Percentiles rank a stretch among this genome's conserved stretches.
phyloP scores from a whole-genome alignment of 1,284 basidiomycete species.

The Pulveroboletus sp. region DNA sequence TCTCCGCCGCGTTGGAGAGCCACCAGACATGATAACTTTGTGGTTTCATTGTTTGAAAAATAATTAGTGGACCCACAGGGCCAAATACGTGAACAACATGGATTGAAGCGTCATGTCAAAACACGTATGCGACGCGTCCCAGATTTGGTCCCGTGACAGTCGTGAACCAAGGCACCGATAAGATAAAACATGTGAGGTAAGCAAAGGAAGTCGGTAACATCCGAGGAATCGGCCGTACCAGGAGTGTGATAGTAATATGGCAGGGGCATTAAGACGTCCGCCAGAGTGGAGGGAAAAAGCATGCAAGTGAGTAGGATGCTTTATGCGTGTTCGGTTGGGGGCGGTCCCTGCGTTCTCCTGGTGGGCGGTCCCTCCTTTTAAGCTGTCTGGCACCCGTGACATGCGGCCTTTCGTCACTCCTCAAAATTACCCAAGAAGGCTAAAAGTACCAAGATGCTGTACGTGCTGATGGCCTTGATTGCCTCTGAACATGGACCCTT shows the following conservation, averaged over 20 bases:
- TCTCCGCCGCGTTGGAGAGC: slow-evolving; percentile 19
- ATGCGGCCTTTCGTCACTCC: slow-evolving; percentile 18
- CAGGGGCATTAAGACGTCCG: not conserved
- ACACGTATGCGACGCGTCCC: slow-evolving; percentile 19
- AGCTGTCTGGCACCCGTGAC: slow-evolving; percentile 9
- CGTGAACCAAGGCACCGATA: slow-evolving; percentile 12
- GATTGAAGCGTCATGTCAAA: slow-evolving; percentile 9
- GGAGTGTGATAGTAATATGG: not conserved
- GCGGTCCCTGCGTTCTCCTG: not conserved
- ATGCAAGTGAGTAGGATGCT: slow-evolving; percentile 8
- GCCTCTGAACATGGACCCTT: slow-evolving; percentile 21
- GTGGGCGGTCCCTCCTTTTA: slow-evolving; percentile 29
- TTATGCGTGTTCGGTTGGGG: slow-evolving; percentile 9
- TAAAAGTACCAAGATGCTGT: slow-evolving; percentile 25
- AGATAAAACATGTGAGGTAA: slow-evolving; percentile 27
- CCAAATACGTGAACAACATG: slow-evolving; percentile 36
- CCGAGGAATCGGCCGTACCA: slow-evolving; percentile 21
- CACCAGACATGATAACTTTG: slow-evolving; percentile 29
- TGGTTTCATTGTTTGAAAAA: slow-evolving; percentile 35
- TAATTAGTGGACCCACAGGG: slow-evolving; percentile 33
- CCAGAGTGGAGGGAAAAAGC: not conserved
- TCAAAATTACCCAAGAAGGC: slow-evolving; percentile 31
- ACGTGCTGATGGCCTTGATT: slow-evolving; percentile 24
- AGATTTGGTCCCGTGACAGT: slow-evolving; percentile 16
- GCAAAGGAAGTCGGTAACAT: slow-evolving; percentile 16